Base-by-base conservation (phyloP, 768 basidiomycete species). In the Kwoniella sp. region DNA sequence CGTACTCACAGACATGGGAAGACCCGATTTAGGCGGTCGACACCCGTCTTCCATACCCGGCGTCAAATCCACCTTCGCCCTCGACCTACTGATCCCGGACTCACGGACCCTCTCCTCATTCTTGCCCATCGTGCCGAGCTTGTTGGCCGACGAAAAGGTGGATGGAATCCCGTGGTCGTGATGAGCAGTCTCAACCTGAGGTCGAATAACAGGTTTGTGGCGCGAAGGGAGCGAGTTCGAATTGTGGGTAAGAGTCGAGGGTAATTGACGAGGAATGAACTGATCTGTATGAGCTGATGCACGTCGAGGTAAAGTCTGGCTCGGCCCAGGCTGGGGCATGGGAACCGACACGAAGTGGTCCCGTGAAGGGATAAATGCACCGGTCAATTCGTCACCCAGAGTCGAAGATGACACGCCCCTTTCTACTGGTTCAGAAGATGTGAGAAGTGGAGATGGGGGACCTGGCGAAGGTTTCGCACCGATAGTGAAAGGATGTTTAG, bases 21-120 rank as follows among this genome's bases (percentile, higher is more conserved):
- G 53, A 25, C 72, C 72, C 25, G 54, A 62, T 55, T 73, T 73
- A 20, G 72, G 69, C 23, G 72, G 72, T 63, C 72, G 51, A 51
- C 55, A 56, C 4, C 72, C 72, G 29, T 38, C 55, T 2, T 73
- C 69, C 66, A 67, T 67, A 7, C 74, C 74, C 2, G 74, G 74
- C 23, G 72, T 73, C 37, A 76, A 37, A 34, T 76, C 72, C 2
- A 67, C n/a, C 50, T 54, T 55, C n/a, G 22, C 54, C 26, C 48
- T 38, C 15, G 53, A 26, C 26, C 61, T 56, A n/a, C 34, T 63
- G 28, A 55, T 30, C 31, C 53, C 41, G 13, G 30, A 41, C 48
- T 41, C 58, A 17, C 28, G 37, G 17, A 37, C 20, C 41, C 5
- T 8, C 41, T 9, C 41, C 4, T 45, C 41, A 45, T 45, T 8